phyloP scores from a whole-genome alignment of 2,329 filamentous ascomycete species.

The Aspergillus alliaceus region DNA sequence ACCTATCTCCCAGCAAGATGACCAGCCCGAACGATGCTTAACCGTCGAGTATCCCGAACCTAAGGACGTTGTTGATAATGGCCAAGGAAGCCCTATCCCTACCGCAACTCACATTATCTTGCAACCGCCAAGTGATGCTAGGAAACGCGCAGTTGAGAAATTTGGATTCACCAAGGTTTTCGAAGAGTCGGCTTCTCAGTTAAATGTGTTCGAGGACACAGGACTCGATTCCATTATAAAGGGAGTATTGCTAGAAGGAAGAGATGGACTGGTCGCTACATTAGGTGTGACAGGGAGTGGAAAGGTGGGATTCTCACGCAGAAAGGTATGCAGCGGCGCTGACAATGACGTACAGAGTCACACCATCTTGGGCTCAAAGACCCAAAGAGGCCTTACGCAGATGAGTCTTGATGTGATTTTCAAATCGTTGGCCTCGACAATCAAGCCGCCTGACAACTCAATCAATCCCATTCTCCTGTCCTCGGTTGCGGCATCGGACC shows the following conservation, averaged over 20 bases:
- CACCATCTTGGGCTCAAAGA: constrained; percentile 86
- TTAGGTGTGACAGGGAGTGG: constrained; percentile 93
- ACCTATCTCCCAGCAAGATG: constrained; percentile 47
- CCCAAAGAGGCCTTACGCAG: constrained; percentile 86
- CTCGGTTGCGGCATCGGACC: constrained; percentile 73
- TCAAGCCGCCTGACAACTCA: constrained; percentile 59
- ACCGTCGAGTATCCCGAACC: constrained; percentile 64
- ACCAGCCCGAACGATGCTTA: constrained; percentile 66
- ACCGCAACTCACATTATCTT: constrained; percentile 70
- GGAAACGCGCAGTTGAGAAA: constrained; percentile 84
- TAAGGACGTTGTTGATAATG: constrained; percentile 35
- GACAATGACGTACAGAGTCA: constrained; percentile 66
- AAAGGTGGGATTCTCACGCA: constrained; percentile 63
- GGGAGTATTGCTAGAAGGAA: constrained; percentile 78
- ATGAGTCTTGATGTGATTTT: constrained; percentile 89
- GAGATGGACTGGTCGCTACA: constrained; percentile 87
- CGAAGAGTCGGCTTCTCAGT: constrained; percentile 78
- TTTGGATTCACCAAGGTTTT: constrained; percentile 95
- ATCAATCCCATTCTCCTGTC: constrained; percentile 64
- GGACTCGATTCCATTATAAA: constrained; percentile 74
- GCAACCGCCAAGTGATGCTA: constrained; percentile 76
- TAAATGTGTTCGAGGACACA: constrained; percentile 82
- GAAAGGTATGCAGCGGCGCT: neutral
- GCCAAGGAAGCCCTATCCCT: constrained; percentile 20
- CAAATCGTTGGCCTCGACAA: constrained; percentile 70